These are phyloP conservation scores for Colletotrichum horii DNA, from an alignment of 2,329 filamentous ascomycete species.

Conservation along the genomic window DNA sequence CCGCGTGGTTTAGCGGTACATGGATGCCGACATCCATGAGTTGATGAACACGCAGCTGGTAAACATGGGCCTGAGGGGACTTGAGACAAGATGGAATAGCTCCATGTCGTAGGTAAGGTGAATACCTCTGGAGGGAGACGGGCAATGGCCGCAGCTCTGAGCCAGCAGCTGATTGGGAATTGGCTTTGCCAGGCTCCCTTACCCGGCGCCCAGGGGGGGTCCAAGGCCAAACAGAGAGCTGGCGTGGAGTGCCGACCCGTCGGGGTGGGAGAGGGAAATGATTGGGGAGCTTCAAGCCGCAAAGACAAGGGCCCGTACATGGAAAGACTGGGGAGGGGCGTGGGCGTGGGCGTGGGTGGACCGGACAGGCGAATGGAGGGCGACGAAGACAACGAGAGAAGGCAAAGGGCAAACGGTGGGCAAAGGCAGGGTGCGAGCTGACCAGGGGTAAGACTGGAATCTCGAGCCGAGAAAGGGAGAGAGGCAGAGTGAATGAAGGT, in stretches of 20 bases:
- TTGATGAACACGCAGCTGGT: conserved; percentile 15
- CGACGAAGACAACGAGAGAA: background rate
- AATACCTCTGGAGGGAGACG: conserved; percentile 16
- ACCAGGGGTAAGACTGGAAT: conserved; percentile 21
- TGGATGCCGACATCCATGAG: conserved; percentile 12
- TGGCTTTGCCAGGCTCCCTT: conserved; percentile 15
- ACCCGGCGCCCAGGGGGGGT: conserved; percentile 6
- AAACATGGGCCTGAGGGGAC: conserved; percentile 11
- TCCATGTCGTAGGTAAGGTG: conserved; percentile 7
- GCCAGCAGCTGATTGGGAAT: conserved; percentile 11
- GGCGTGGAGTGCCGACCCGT: conserved; percentile 23
- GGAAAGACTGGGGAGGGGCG: background rate
- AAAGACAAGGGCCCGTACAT: conserved; percentile 12
- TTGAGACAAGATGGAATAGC: conserved; percentile 15
- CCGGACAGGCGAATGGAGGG: conserved; percentile 9
- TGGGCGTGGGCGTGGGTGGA: background rate
- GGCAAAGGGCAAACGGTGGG: conserved; percentile 19
- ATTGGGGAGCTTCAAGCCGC: conserved; percentile 19
- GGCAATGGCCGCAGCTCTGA: conserved; percentile 5
- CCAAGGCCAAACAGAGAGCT: conserved; percentile 12
- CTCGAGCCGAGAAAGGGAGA: conserved; percentile 21
- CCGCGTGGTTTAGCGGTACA: conserved; percentile 16
- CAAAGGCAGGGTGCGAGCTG: conserved; percentile 14
- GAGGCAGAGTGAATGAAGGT: background rate
- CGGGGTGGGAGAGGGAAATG: conserved; percentile 19